Percentiles rank a stretch among this genome's conserved stretches.
Conservation (phyloP, 176 grass and related monocot species). For the Carex parvula region DNA sequence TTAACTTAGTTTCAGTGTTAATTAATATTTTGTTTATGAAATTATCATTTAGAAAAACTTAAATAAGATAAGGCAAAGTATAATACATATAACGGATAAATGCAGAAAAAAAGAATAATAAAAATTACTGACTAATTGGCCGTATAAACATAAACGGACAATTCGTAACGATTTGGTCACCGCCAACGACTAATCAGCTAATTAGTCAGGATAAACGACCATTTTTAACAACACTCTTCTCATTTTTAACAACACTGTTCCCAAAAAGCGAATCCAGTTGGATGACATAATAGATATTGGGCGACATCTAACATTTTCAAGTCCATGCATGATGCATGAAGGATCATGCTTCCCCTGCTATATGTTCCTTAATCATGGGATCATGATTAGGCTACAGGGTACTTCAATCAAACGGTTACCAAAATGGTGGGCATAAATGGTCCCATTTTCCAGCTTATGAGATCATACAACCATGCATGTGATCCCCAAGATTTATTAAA, state of each 20-base stretch:
- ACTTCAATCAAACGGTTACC: not conserved
- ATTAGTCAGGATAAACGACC: too few species aligned
- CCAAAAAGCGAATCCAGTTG: not conserved
- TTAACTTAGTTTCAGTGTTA: too few species aligned
- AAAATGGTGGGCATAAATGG: constrained; percentile 2
- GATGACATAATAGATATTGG: not conserved
- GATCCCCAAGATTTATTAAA: not conserved
- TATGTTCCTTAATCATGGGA: constrained; percentile 13
- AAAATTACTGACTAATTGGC: too few species aligned
- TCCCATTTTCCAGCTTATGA: constrained; percentile 2
- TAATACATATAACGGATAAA: too few species aligned
- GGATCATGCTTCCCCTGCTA: constrained; percentile 4
- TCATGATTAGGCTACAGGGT: constrained; percentile 1
- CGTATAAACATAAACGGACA: too few species aligned
- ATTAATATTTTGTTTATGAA: too few species aligned
- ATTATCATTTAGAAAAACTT: too few species aligned
- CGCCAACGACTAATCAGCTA: too few species aligned
- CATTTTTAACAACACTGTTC: not conserved
- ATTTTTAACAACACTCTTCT: not conserved
- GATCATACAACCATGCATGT: constrained; percentile 5
- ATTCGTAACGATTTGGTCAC: too few species aligned
- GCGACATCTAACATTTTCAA: not conserved
- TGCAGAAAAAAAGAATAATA: too few species aligned
- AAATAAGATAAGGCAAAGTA: too few species aligned
- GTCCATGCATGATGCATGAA: not conserved